Evolutionary conservation across 139 green algal genomes (phyloP), one percentile per base, ranked within the genome.

Genomic region (Tetraselmis striata): DNA sequence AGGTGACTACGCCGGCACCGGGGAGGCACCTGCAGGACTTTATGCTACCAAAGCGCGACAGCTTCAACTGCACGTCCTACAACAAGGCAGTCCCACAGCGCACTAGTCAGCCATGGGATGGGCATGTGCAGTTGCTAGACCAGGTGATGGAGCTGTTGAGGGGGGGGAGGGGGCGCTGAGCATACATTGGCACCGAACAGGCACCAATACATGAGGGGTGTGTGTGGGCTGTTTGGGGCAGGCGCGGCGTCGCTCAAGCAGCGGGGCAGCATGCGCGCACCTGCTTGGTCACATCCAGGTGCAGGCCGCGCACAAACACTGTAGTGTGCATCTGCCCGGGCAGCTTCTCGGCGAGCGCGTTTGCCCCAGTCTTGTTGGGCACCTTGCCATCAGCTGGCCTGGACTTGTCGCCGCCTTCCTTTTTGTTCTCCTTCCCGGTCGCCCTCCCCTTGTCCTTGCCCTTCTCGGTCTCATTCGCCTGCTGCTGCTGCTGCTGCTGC

Each of bases 221-320:
- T n/a, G n/a, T n/a, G n/a, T n/a, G n/a, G n/a, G n/a, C n/a, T n/a
- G n/a, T n/a, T n/a, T n/a, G n/a, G n/a, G n/a, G n/a, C n/a, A n/a
- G n/a, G n/a, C n/a, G n/a, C n/a, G n/a, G n/a, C n/a, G n/a, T n/a
- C n/a, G n/a, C n/a, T n/a, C n/a, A n/a, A n/a, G n/a, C n/a, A n/a
- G n/a, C n/a, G n/a, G n/a, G n/a, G n/a, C n/a, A n/a, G n/a, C n/a
- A n/a, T n/a, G n/a, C n/a, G n/a, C n/a, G n/a, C n/a, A n/a, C 59
- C 31, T 87, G 59, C 83, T 86, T 80, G 29, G 80, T 92, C 0
- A 84, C 84, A 81, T 96, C 93, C 79, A 92, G 75, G 0, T 92
- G 85, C 74, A 97, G 81, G 0, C 88, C 87, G 0, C 94, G 87
- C 76, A 97, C 89, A 90, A 97, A 97, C 67, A 97, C 92, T 0